Base-by-base conservation (phyloP, 495 filamentous ascomycete genomes). In the Pyronema domesticum region DNA sequence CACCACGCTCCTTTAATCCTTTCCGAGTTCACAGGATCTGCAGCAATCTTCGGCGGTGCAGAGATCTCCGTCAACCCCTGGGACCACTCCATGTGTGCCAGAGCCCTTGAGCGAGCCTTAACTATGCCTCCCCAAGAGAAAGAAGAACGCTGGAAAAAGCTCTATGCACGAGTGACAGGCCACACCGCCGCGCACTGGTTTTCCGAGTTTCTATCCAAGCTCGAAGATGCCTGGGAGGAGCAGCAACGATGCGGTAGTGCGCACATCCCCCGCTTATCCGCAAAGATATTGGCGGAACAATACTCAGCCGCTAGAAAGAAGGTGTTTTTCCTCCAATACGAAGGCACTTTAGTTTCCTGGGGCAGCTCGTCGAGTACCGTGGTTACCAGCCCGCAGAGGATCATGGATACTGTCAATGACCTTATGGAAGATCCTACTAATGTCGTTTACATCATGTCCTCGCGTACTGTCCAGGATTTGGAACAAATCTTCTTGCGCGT, bases 391-490 rank as follows among this genome's bases (percentile, higher is more conserved):
- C 86, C 85, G 1, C 85, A 89, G 68, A 80, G 85, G 23, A 85
- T 86, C 8, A 74, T 93, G 54, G 82, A 85, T 46, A 78, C 82
- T 1, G 67, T 95, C 35, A 85, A 80, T 42, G 86, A 93, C 49
- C 66, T 95, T 30, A 74, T 88, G 19, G 71, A 80, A 7, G 86
- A 94, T 60, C 74, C 80, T 0, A 74, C 71, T 19, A 95, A 95
- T 61, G 76, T 81, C n/a, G 81, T 95, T 35, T 95, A 94, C 60
- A 80, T 95, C 55, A 95, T 93, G 87, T 89, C 84, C 40, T 80
- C 85, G 11, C 77, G 85, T 23, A 80, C 79, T 62, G 81, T 85
- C 0, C 84, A 94, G 63, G 86, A 95, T 62, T 81, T 95, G 40
- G 88, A 94, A 57, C 74, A 78, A 0, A 71, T 93, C 7, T 94